phyloP scores from a whole-genome alignment of 768 basidiomycete species.

The Psilocybe cubensis region DNA sequence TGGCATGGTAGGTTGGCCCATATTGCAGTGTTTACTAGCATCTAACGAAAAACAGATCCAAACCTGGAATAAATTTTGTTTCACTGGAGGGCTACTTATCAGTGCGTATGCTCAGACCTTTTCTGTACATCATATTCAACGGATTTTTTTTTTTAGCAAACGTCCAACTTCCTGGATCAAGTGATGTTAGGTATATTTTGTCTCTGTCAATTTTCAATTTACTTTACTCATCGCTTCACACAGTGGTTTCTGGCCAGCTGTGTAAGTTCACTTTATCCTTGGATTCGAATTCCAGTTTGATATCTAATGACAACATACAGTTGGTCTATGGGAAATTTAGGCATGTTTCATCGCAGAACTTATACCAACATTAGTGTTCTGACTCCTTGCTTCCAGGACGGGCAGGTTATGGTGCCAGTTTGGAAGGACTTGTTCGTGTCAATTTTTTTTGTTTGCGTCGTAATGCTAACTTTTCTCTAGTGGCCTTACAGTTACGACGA shows the following conservation, averaged over 20 bases:
- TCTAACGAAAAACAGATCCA: constrained; percentile 29
- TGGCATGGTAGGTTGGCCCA: constrained; percentile 44
- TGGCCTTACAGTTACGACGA: constrained; percentile 74
- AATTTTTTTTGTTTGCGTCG: not conserved
- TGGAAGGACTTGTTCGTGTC: constrained; percentile 57
- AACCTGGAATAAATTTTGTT: constrained; percentile 68
- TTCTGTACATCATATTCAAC: not conserved
- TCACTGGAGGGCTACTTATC: constrained; percentile 75
- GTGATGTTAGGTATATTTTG: constrained; percentile 22
- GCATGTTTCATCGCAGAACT: constrained; percentile 28
- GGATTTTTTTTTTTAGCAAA: constrained; percentile 17
- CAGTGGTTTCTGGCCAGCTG: constrained; percentile 42
- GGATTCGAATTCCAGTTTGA: not conserved
- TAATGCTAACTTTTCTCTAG: constrained; percentile 20
- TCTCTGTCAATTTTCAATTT: not conserved
- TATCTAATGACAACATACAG: constrained; percentile 14
- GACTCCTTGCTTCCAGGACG: constrained; percentile 37
- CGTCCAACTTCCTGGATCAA: constrained; percentile 32
- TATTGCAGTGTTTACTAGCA: not conserved
- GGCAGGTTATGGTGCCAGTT: constrained; percentile 70
- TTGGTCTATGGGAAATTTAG: constrained; percentile 54
- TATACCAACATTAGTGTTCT: constrained; percentile 37
- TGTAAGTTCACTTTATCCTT: constrained; percentile 28
- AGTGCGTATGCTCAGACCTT: constrained; percentile 19
- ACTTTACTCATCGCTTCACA: not conserved